Conservation (phyloP, 2,329 filamentous ascomycete genomes). For the Calonectria honghensis region DNA sequence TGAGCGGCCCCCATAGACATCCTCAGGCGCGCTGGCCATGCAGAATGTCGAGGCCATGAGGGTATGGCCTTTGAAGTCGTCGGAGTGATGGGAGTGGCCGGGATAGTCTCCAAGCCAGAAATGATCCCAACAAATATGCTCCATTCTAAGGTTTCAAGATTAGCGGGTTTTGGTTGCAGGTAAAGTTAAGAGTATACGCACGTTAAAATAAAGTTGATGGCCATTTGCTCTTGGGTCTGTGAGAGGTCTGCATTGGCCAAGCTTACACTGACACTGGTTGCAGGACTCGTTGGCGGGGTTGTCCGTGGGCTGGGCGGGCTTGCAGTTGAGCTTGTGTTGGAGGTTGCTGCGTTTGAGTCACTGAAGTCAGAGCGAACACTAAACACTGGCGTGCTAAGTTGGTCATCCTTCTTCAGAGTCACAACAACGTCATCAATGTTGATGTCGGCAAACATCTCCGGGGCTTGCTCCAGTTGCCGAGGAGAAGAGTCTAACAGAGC, state of each 20-base stretch:
- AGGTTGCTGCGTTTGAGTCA: conserved; percentile 23
- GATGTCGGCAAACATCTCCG: conserved; percentile 59
- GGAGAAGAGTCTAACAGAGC: conserved; percentile 5
- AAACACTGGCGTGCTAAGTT: conserved; percentile 65
- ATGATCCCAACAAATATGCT: conserved; percentile 73
- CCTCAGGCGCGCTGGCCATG: conserved; percentile 62
- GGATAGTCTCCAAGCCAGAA: conserved; percentile 65
- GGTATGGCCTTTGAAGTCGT: conserved; percentile 62
- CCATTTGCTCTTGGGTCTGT: conserved; percentile 65
- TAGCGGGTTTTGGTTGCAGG: conserved; percentile 2
- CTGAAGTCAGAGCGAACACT: conserved; percentile 60
- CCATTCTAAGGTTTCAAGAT: conserved; percentile 62
- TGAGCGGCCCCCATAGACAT: conserved; percentile 57
- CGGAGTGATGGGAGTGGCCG: conserved; percentile 56
- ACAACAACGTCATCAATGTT: conserved; percentile 63
- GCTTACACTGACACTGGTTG: conserved; percentile 43
- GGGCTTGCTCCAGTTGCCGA: conserved; percentile 22
- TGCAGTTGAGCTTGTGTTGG: background rate
- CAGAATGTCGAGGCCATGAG: conserved; percentile 67
- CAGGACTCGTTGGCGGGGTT: conserved; percentile 46
- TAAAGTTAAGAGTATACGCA: conserved; percentile 56
- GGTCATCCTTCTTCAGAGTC: conserved; percentile 64
- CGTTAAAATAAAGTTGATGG: conserved; percentile 73
- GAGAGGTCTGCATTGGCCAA: conserved; percentile 54
- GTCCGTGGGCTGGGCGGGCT: conserved; percentile 17